Percentiles rank a stretch among this genome's conserved stretches.
Conservation (phyloP, 2,329 filamentous ascomycete species). For the Neofusicoccum sp. region DNA sequence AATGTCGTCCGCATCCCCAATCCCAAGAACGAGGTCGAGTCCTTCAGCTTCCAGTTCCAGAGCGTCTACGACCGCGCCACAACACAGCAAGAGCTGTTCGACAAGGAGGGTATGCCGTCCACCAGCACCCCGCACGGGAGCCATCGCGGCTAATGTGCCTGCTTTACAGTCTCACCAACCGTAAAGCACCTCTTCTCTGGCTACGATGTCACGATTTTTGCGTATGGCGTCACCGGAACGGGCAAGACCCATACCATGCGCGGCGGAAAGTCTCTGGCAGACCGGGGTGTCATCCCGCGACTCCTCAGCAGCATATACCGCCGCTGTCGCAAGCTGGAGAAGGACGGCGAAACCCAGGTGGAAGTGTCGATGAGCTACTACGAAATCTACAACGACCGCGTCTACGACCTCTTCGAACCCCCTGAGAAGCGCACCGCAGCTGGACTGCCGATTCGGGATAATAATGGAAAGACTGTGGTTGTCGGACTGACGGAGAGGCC, state of each 20-base stretch:
- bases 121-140: neutral
- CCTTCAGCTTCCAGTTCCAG: constrained; percentile 94
- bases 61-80: constrained; percentile 80
- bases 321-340: constrained; percentile 77
- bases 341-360: constrained; percentile 73
- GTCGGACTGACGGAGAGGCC: constrained; percentile 80
- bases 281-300: constrained; percentile 83
- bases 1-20: constrained; percentile 84
- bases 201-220: constrained; percentile 84
- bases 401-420: constrained; percentile 84
- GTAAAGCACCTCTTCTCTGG: constrained; percentile 90
- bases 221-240: constrained; percentile 89
- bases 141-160: neutral
- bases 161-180: constrained; percentile 72
- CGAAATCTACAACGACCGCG: constrained; percentile 96
- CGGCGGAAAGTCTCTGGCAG: constrained; percentile 79
- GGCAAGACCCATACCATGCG: constrained; percentile 97
- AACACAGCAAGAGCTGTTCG: constrained; percentile 84
- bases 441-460: constrained; percentile 79
- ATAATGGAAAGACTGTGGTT: constrained; percentile 81
- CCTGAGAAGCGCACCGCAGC: constrained; percentile 81
- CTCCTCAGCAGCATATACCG: constrained; percentile 83
- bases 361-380: constrained; percentile 83
- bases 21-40: constrained; percentile 86
- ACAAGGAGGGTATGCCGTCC: constrained; percentile 69